Evolutionary conservation across 805 yeast species (phyloP).

Genomic region (Starmerella bombi): DNA sequence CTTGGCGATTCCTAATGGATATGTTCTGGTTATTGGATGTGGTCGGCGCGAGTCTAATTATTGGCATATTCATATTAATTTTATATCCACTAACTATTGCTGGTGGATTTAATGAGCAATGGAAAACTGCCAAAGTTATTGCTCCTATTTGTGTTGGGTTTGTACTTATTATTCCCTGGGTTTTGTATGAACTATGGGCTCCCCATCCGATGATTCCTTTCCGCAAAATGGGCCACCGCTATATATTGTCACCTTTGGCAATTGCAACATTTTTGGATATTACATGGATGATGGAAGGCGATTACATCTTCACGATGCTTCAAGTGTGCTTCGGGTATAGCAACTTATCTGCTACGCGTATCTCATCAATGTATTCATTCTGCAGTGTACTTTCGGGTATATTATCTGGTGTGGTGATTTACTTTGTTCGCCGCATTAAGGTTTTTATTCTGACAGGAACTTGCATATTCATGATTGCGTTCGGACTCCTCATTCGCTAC

Average conservation of each 20-base stretch:
- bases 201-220: slow-evolving; percentile 58
- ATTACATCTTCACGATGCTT: slow-evolving; percentile 53
- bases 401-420: slow-evolving; percentile 42
- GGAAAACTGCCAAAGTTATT: slow-evolving; percentile 50
- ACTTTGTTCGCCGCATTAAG: slow-evolving; percentile 39
- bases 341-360: slow-evolving; percentile 51
- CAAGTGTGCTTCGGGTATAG: slow-evolving; percentile 50
- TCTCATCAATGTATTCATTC: slow-evolving; percentile 48
- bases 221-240: slow-evolving; percentile 48
- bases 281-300: slow-evolving; percentile 56
- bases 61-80: slow-evolving; percentile 47
- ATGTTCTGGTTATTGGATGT: slow-evolving; percentile 53
- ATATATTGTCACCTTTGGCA: slow-evolving; percentile 57
- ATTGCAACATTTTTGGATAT: slow-evolving; percentile 48
- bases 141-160: slow-evolving; percentile 61
- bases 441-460: slow-evolving; percentile 48
- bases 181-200: slow-evolving; percentile 44
- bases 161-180: slow-evolving; percentile 43
- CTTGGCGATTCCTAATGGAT: slow-evolving; percentile 11
- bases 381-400: slow-evolving; percentile 51
- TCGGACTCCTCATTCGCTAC: slow-evolving; percentile 46
- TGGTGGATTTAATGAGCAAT: slow-evolving; percentile 43
- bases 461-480: slow-evolving; percentile 43
- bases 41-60: slow-evolving; percentile 45
- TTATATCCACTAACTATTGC: slow-evolving; percentile 66